Evolutionary conservation across 352 stramenopile genomes (phyloP).

Genomic region (Phytophthora idaei): DNA sequence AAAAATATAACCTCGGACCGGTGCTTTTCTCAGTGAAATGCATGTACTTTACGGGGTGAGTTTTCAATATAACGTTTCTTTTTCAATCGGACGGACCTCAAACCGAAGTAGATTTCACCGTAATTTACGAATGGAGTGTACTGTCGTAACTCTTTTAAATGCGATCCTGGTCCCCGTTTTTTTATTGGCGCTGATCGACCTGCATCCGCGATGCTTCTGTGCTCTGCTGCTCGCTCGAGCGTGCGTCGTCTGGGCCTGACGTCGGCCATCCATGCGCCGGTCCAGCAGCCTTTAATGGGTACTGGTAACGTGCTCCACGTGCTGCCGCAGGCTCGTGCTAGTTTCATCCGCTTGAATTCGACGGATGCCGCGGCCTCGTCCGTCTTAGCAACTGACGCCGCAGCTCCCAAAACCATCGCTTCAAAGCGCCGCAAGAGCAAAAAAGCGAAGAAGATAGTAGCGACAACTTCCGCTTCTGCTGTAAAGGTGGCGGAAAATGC

Average conservation of each 20-base stretch:
- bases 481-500: conserved; percentile 2
- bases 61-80: too few species aligned
- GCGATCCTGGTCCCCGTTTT: neutral
- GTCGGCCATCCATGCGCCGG: neutral
- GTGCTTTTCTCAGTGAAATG: too few species aligned
- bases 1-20: too few species aligned
- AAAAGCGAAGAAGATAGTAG: conserved; percentile 34
- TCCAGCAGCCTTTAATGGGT: conserved; percentile 1
- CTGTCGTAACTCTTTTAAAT: too few species aligned
- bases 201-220: conserved; percentile 25
- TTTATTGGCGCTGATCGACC: neutral
- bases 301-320: neutral
- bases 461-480: neutral
- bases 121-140: too few species aligned
- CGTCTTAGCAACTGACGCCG: neutral
- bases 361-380: conserved; percentile 6
- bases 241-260: conserved; percentile 24
- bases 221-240: conserved; percentile 12
- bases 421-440: conserved; percentile 43
- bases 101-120: too few species aligned
- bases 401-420: conserved; percentile 21
- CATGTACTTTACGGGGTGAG: too few species aligned
- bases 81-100: too few species aligned
- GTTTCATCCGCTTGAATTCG: conserved; percentile 14
- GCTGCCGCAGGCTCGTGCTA: conserved; percentile 5